Conservation (phyloP, 495 filamentous ascomycete genomes). For the Articulospora tetracladia region DNA sequence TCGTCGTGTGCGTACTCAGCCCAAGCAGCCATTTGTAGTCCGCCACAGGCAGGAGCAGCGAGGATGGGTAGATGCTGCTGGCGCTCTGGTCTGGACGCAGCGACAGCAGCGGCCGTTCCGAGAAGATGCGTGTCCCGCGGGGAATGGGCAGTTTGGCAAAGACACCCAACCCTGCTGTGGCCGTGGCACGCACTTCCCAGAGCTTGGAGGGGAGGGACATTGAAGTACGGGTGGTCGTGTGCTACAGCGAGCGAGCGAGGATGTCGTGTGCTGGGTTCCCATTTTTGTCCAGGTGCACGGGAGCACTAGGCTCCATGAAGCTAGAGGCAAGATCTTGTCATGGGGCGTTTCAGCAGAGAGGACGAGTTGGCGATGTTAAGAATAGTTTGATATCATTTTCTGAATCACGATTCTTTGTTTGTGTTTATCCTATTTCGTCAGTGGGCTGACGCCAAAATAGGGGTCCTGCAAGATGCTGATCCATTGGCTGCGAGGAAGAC, state of each 20-base stretch:
- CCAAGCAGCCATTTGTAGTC: not conserved
- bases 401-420: too few species aligned
- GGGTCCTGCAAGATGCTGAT: too few species aligned
- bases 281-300: not conserved
- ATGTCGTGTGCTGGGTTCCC: conserved; percentile 9
- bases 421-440: not conserved
- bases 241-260: too few species aligned
- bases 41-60: conserved; percentile 1
- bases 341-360: not conserved
- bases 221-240: not conserved
- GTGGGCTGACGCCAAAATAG: not conserved
- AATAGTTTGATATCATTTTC: too few species aligned
- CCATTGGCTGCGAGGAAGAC: too few species aligned
- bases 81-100: conserved; percentile 7
- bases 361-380: too few species aligned
- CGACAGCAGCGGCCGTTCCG: conserved; percentile 14
- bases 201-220: not conserved
- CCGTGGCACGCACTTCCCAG: conserved; percentile 2
- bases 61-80: conserved; percentile 4
- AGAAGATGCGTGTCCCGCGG: conserved; percentile 17
- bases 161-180: conserved; percentile 12
- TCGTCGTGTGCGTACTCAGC: conserved; percentile 1
- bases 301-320: not conserved
- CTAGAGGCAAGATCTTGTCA: not conserved
- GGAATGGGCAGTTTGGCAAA: conserved; percentile 11